Percentiles rank a stretch among this genome's conserved stretches.
phyloP scores from a whole-genome alignment of 2,329 filamentous ascomycete genomes.

The Fusarium veterinarium region DNA sequence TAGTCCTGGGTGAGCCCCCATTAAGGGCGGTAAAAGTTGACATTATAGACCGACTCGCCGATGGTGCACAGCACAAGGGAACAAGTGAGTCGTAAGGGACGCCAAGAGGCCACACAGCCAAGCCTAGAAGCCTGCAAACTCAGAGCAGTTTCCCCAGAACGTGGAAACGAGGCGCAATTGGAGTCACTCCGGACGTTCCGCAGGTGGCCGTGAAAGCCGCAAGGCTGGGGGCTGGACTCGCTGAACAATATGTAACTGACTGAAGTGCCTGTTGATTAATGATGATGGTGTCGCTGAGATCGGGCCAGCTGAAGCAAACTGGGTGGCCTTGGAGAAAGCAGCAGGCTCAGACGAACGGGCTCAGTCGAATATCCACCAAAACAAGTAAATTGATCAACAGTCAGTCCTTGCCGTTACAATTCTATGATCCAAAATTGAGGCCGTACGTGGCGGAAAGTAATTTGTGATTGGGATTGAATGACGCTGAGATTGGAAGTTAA shows the following conservation, averaged over 20 bases:
- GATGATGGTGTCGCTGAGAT: slow-evolving; percentile 1
- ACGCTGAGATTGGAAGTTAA: slow-evolving; percentile 10
- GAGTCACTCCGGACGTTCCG: slow-evolving; percentile 34
- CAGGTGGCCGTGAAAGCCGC: slow-evolving; percentile 12
- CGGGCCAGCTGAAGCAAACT: background rate
- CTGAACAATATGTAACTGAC: background rate
- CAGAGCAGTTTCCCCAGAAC: slow-evolving; percentile 4
- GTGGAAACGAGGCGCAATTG: slow-evolving; percentile 9
- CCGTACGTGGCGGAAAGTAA: slow-evolving; percentile 6
- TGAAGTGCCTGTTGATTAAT: background rate
- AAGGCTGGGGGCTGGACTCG: slow-evolving; percentile 2
- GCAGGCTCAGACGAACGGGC: slow-evolving; percentile 7
- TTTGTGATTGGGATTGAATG: background rate
- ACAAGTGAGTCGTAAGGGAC: background rate
- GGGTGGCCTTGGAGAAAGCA: slow-evolving; percentile 13
- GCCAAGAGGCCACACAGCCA: slow-evolving; percentile 5
- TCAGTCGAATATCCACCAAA: slow-evolving; percentile 6
- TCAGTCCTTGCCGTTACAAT: slow-evolving; percentile 5
- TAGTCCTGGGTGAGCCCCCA: slow-evolving; percentile 59
- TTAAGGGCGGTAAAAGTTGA: slow-evolving; percentile 65
- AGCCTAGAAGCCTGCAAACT: background rate
- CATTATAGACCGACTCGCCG: slow-evolving; percentile 50
- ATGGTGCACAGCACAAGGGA: background rate
- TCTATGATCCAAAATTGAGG: slow-evolving; percentile 6
- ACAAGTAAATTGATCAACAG: slow-evolving; percentile 3